phyloP scores from a whole-genome alignment of 176 grass and related monocot genomes.

The Thinopyrum elongatum region DNA sequence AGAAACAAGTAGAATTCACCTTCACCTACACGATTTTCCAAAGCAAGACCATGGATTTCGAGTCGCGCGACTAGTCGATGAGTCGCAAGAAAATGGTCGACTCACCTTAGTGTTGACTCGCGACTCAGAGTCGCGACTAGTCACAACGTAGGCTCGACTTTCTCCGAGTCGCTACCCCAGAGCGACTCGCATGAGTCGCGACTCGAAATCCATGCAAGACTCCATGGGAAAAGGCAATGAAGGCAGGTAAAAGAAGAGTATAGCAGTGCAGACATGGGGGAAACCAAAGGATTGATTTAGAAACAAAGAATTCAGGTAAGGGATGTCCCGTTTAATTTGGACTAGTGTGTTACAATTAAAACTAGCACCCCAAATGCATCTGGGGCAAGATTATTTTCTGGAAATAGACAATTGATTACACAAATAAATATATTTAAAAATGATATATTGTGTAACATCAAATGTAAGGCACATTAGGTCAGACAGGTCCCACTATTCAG shows the following conservation, averaged over 20 bases:
- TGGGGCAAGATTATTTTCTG: neutral
- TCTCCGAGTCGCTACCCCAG: too few species aligned
- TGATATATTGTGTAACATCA: neutral
- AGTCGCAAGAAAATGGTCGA: too few species aligned
- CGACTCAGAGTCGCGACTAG: too few species aligned
- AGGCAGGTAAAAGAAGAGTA: constrained; percentile 4
- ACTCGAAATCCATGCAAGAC: neutral
- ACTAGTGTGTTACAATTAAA: neutral
- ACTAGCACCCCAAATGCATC: neutral
- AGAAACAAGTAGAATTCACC: neutral
- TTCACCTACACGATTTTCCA: neutral
- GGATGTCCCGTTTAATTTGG: neutral
- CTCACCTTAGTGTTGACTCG: too few species aligned
- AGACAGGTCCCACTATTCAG: too few species aligned
- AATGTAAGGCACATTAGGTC: neutral
- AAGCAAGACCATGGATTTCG: too few species aligned
- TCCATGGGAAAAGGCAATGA: neutral
- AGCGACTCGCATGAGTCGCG: too few species aligned
- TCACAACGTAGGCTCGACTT: too few species aligned
- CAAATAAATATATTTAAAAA: neutral
- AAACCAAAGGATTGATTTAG: neutral
- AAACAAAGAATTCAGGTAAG: neutral
- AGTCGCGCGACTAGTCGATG: too few species aligned
- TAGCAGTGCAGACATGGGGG: neutral
- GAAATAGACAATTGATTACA: neutral